Evolutionary conservation across 2,329 filamentous ascomycete genomes (phyloP).

Genomic region (Scopulariopsis brevicaulis): DNA sequence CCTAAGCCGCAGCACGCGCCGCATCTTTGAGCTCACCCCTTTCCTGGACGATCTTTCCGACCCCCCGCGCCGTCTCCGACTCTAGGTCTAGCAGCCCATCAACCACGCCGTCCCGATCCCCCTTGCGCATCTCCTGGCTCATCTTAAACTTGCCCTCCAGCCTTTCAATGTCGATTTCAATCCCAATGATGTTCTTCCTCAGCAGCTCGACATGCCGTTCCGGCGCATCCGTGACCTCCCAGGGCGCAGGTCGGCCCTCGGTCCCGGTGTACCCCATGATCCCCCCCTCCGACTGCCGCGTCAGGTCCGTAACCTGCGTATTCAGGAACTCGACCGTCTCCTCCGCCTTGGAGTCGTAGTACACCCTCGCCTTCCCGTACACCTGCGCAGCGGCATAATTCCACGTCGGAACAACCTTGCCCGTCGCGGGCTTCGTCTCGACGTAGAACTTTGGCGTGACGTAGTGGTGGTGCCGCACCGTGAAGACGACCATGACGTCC

Average conservation of each 20-base stretch:
- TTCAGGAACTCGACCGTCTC: constrained; percentile 35
- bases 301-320: constrained; percentile 40
- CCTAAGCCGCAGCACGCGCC: background rate
- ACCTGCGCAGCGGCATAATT: constrained; percentile 56
- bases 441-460: constrained; percentile 59
- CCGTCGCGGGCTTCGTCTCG: constrained; percentile 50
- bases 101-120: constrained; percentile 44
- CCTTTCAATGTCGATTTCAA: constrained; percentile 43
- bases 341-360: constrained; percentile 32
- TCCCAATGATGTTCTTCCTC: constrained; percentile 47
- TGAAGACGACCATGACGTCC: constrained; percentile 55
- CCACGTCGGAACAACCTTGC: constrained; percentile 61
- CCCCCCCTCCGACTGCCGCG: constrained; percentile 33
- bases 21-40: constrained; percentile 1
- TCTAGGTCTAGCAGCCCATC: constrained; percentile 33
- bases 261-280: constrained; percentile 44
- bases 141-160: constrained; percentile 56
- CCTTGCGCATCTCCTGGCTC: constrained; percentile 46
- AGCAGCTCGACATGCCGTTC: constrained; percentile 41
- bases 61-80: background rate
- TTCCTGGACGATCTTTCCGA: background rate
- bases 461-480: constrained; percentile 45
- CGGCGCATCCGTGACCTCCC: constrained; percentile 48
- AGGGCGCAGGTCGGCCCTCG: constrained; percentile 24
- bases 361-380: constrained; percentile 46